Evolutionary conservation across 176 grass and related monocot species (phyloP), one percentile per base, ranked within the genome.

Genomic region (Leersia perrieri): DNA sequence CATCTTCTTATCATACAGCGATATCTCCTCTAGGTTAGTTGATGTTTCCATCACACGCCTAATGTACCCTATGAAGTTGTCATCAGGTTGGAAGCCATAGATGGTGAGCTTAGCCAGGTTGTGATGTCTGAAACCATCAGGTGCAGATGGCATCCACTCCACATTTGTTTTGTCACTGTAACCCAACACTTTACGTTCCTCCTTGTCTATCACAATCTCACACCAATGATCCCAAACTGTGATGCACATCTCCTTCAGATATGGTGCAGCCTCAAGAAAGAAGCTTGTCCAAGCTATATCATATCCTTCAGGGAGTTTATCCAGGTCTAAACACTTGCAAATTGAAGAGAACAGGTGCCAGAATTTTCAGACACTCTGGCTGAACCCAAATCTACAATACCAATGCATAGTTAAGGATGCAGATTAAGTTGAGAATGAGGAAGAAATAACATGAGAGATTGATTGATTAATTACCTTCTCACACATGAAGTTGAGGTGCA

Each of bases 381-480:
- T 51, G 16, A 73, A 73, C 71, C 71, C 44, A 73, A 53, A 73
- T 73, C 44, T 73, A 1, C 11, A 44, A 74, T 9, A 57, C 2
- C n/a, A 74, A 45, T 55, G 34, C n/a, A 31, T 49, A 74, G 14
- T 11, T 12, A 45, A 45, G 42, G 9, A 47, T 47, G 44, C 3
- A 3, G 42, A 15, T 45, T 45, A 45, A 45, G 42, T 15, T 45
- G 11, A 45, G 42, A 45, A 45, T 16, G 13, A 45, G 12, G 42
- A 45, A 16, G 3, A 45, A 45, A 45, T 45, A 45, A 16, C 42
- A 11, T n/a, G n/a, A n/a, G n/a, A n/a, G n/a, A n/a, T n/a, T n/a
- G n/a, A n/a, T n/a, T n/a, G n/a, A 42, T 11, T 29, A 25, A 71
- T 34, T 73, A 53, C 71, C 71, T 73, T 73, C 53, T 73, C 71